These are phyloP conservation scores for Bolboschoenus planiculmis DNA, from an alignment of 176 grass and related monocot species.

Conservation along the genomic window DNA sequence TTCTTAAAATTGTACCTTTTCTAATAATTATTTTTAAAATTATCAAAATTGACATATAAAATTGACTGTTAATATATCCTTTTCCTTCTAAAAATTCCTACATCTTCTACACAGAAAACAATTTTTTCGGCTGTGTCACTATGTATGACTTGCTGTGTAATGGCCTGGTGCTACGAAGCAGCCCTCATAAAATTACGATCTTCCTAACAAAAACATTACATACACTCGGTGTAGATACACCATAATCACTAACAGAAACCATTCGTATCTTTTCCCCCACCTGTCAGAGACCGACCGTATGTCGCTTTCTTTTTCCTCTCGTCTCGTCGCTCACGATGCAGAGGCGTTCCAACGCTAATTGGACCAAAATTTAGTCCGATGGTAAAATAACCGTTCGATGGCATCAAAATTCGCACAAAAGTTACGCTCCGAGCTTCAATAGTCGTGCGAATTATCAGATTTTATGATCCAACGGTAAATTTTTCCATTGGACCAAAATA, in stretches of 20 bases:
- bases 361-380: too few species aligned
- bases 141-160: background rate
- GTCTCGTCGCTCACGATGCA: background rate
- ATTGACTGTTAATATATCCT: background rate
- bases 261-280: background rate
- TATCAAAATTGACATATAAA: background rate
- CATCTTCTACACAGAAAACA: background rate
- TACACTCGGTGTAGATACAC: background rate
- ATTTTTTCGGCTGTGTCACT: too few species aligned
- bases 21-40: too few species aligned
- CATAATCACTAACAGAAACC: background rate
- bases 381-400: too few species aligned
- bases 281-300: background rate
- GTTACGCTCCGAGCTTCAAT: too few species aligned
- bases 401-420: too few species aligned
- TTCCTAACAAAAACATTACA: too few species aligned
- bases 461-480: too few species aligned
- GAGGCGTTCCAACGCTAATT: too few species aligned
- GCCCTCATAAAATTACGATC: background rate
- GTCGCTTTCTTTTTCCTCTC: background rate
- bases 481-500: too few species aligned
- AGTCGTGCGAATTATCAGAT: too few species aligned
- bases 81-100: background rate
- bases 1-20: too few species aligned
- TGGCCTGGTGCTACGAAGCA: background rate